phyloP scores from a whole-genome alignment of 2,329 filamentous ascomycete species.

The Amauroascus niger region DNA sequence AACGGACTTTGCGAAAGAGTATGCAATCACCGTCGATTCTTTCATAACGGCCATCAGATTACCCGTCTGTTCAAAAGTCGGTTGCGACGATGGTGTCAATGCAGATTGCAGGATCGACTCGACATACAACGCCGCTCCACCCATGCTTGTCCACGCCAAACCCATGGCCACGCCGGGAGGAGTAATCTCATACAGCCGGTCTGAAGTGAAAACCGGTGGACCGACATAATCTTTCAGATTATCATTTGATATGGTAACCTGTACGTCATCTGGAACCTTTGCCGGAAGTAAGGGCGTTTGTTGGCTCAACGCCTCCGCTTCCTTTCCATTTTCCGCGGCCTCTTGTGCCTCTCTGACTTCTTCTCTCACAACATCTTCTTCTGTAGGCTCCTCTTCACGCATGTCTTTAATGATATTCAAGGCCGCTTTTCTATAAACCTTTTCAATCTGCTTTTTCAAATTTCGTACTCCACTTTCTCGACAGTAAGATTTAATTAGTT shows the following conservation, averaged over 20 bases:
- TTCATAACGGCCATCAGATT: conserved; percentile 98
- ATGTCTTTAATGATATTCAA: conserved; percentile 78
- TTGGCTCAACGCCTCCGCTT: conserved; percentile 15
- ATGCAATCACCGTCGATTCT: conserved; percentile 88
- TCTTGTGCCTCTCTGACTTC: conserved; percentile 72
- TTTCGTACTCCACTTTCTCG: conserved; percentile 95
- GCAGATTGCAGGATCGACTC: conserved; percentile 89
- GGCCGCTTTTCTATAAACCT: conserved; percentile 94
- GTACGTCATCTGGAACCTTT: conserved; percentile 80
- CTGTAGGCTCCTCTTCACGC: conserved; percentile 15
- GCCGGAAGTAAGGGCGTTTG: conserved; percentile 34
- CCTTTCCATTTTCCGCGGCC: conserved; percentile 40
- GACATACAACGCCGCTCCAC: conserved; percentile 90
- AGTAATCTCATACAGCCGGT: conserved; percentile 86
- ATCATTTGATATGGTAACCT: conserved; percentile 75
- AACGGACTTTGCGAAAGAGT: conserved; percentile 86
- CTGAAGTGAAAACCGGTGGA: conserved; percentile 87
- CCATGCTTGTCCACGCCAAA: conserved; percentile 94
- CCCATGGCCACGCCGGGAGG: conserved; percentile 96
- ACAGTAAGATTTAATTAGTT: conserved; percentile 97
- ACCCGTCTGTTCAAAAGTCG: conserved; percentile 80
- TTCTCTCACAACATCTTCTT: conserved; percentile 65
- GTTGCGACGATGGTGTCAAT: conserved; percentile 61
- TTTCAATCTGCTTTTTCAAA: conserved; percentile 98
- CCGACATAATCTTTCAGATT: conserved; percentile 96